phyloP scores from a whole-genome alignment of 495 filamentous ascomycete genomes.

The Penicillium paradoxum region DNA sequence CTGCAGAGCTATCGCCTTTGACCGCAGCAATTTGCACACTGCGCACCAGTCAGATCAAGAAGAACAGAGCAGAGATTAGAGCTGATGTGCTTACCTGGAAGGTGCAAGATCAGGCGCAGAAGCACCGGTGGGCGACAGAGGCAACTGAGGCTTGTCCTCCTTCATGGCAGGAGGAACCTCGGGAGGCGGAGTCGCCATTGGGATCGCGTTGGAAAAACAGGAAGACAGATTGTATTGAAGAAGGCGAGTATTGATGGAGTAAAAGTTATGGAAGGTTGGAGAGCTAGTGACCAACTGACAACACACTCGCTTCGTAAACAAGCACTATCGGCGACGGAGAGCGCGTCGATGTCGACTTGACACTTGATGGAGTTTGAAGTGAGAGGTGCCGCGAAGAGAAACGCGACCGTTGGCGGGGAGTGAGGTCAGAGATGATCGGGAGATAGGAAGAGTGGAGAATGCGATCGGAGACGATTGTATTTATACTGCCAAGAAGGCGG shows the following conservation, averaged over 20 bases:
- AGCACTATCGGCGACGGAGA: slow-evolving; percentile 8
- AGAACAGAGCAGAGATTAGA: background rate
- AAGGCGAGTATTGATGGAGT: slow-evolving; percentile 12
- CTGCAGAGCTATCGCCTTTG: slow-evolving; percentile 15
- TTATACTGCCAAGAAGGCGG: slow-evolving; percentile 47
- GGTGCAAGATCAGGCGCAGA: slow-evolving; percentile 28
- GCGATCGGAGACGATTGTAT: slow-evolving; percentile 36
- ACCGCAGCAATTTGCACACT: slow-evolving; percentile 7
- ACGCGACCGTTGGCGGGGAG: slow-evolving; percentile 8
- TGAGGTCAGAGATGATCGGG: slow-evolving; percentile 16
- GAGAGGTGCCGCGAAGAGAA: slow-evolving; percentile 7
- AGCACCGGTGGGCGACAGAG: slow-evolving; percentile 37
- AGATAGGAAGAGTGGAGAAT: slow-evolving; percentile 43
- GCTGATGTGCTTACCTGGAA: slow-evolving; percentile 25
- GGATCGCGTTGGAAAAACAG: slow-evolving; percentile 13
- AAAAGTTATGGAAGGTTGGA: slow-evolving; percentile 3
- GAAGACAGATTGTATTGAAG: slow-evolving; percentile 8
- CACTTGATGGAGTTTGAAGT: background rate
- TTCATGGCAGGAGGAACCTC: slow-evolving; percentile 38
- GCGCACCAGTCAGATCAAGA: background rate
- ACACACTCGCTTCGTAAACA: slow-evolving; percentile 12
- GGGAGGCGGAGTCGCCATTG: slow-evolving; percentile 48
- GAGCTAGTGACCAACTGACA: slow-evolving; percentile 8
- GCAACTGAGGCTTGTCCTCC: slow-evolving; percentile 46
- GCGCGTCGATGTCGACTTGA: slow-evolving; percentile 6